Evolutionary conservation across 1,284 basidiomycete genomes (phyloP).

Genomic region (Trichosporon sp.): DNA sequence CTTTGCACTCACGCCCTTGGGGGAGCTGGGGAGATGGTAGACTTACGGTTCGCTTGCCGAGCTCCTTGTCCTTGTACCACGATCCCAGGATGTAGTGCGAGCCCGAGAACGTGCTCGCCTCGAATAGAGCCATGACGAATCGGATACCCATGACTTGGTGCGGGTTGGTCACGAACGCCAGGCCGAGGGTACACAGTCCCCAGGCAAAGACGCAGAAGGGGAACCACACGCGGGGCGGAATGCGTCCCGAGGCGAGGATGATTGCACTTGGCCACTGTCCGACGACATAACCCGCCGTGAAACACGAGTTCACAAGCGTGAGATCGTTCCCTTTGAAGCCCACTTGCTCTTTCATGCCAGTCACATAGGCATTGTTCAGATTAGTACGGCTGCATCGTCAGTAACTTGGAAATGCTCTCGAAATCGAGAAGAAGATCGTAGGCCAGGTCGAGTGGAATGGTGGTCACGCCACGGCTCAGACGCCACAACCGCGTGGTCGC

Average conservation of each 20-base stretch:
- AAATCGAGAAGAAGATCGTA: too few species aligned
- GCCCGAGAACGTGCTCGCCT: conserved; percentile 34
- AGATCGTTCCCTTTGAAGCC: conserved; percentile 22
- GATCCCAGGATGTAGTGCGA: conserved; percentile 41
- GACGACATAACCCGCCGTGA: conserved; percentile 38
- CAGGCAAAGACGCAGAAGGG: conserved; percentile 34
- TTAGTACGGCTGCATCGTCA: conserved; percentile 5
- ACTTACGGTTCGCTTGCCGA: conserved; percentile 40
- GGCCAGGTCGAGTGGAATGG: too few species aligned
- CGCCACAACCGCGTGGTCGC: neutral
- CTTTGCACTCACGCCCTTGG: too few species aligned
- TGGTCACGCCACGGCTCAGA: too few species aligned
- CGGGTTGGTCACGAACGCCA: conserved; percentile 23
- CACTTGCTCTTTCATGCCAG: conserved; percentile 33
- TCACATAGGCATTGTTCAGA: conserved; percentile 26
- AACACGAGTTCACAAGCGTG: conserved; percentile 29
- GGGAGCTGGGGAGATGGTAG: too few species aligned
- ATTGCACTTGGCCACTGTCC: conserved; percentile 35
- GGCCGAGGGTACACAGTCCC: conserved; percentile 29
- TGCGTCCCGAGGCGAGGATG: conserved; percentile 33
- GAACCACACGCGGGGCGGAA: conserved; percentile 37
- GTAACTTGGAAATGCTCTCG: neutral
- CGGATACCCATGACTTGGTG: conserved; percentile 36
- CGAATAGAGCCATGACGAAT: conserved; percentile 34
- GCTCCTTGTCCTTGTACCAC: conserved; percentile 42